phyloP scores from a whole-genome alignment of 352 stramenopile genomes.

The Globisporangium rhizosaccharum region DNA sequence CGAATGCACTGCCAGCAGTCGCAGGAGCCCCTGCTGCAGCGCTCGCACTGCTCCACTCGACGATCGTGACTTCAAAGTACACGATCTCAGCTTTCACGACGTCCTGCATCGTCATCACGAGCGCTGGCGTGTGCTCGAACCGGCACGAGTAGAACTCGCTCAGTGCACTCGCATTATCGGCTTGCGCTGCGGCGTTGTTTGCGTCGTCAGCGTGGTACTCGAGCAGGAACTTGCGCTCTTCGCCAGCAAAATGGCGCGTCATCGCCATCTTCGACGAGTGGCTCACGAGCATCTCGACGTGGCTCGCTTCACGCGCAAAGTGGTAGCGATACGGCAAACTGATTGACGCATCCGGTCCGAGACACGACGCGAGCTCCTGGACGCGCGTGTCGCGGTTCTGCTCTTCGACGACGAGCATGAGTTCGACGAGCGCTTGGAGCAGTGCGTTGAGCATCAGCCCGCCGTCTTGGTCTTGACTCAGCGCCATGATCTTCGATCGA shows the following conservation, averaged over 20 bases:
- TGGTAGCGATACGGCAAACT: conserved; percentile 74
- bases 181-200: conserved; percentile 8
- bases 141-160: conserved; percentile 61
- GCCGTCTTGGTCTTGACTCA: conserved; percentile 78
- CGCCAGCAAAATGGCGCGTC: conserved; percentile 59
- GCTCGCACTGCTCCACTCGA: conserved; percentile 41
- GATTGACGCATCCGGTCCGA: conserved; percentile 50
- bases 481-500: conserved; percentile 79
- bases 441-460: conserved; percentile 71
- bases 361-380: conserved; percentile 41
- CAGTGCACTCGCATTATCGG: conserved; percentile 6
- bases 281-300: conserved; percentile 75
- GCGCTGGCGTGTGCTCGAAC: conserved; percentile 71
- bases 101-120: conserved; percentile 68
- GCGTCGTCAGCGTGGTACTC: conserved; percentile 53
- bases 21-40: conserved; percentile 1
- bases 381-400: conserved; percentile 50
- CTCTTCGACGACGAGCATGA: conserved; percentile 80
- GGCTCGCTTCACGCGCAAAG: conserved; percentile 42
- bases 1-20: conserved; percentile 17
- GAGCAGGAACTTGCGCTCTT: conserved; percentile 75
- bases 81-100: conserved; percentile 69
- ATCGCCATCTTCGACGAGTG: conserved; percentile 79
- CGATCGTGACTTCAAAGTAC: conserved; percentile 77
- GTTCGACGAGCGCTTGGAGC: conserved; percentile 74